Evolutionary conservation across 2,329 filamentous ascomycete genomes (phyloP).

Genomic region (Exophiala oligosperma): DNA sequence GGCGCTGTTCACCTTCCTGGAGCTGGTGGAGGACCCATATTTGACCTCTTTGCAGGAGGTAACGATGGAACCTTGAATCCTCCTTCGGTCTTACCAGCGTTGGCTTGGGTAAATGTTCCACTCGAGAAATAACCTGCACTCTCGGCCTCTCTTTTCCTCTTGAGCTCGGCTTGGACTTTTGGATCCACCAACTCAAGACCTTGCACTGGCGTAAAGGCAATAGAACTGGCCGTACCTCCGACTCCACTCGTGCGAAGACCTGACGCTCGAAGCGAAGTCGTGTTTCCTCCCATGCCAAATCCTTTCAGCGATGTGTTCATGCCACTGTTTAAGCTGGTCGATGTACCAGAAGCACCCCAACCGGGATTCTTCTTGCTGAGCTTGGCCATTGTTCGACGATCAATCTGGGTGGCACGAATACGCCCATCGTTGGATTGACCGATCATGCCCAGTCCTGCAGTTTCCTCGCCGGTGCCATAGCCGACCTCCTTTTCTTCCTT

Average conservation of each 20-base stretch:
- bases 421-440: slow-evolving; percentile 85
- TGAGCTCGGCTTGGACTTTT: slow-evolving; percentile 83
- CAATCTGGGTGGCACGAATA: slow-evolving; percentile 83
- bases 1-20: slow-evolving; percentile 23
- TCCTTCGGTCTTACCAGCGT: slow-evolving; percentile 42
- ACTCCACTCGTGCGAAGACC: slow-evolving; percentile 82
- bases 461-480: slow-evolving; percentile 82
- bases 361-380: slow-evolving; percentile 94
- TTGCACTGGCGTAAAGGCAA: slow-evolving; percentile 93
- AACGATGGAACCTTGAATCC: slow-evolving; percentile 82
- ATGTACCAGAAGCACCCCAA: slow-evolving; percentile 66
- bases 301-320: slow-evolving; percentile 79
- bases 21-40: slow-evolving; percentile 50
- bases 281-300: slow-evolving; percentile 64
- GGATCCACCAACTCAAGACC: slow-evolving; percentile 94
- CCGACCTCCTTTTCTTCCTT: slow-evolving; percentile 94
- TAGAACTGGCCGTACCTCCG: slow-evolving; percentile 68
- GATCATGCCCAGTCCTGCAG: slow-evolving; percentile 92
- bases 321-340: slow-evolving; percentile 56
- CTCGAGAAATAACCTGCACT: slow-evolving; percentile 97
- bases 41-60: slow-evolving; percentile 71
- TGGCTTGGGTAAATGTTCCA: slow-evolving; percentile 90
- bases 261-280: slow-evolving; percentile 71
- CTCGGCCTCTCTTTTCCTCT: slow-evolving; percentile 86
- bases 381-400: slow-evolving; percentile 89